Conservation (phyloP, 352 stramenopile genomes). For the Globisporangium mamillatum region DNA sequence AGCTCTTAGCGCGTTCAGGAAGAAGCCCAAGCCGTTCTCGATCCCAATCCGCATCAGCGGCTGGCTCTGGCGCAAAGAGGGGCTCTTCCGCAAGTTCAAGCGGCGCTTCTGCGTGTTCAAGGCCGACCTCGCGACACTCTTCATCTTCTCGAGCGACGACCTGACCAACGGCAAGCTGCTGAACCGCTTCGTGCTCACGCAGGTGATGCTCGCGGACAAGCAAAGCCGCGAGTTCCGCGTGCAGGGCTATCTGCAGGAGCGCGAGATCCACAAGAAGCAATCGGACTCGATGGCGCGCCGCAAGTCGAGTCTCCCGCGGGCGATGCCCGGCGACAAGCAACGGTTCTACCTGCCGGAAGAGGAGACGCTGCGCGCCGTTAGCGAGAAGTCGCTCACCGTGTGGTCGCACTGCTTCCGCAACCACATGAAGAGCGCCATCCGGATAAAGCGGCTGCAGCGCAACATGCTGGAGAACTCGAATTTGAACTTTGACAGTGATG, state of each 20-base stretch:
- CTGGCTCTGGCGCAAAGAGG: slow-evolving; percentile 59
- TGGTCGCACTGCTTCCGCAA: slow-evolving; percentile 68
- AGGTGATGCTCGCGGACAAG: slow-evolving; percentile 34
- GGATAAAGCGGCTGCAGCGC: slow-evolving; percentile 4
- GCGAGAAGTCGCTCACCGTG: slow-evolving; percentile 37
- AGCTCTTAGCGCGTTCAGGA: background rate
- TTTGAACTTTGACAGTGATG: background rate
- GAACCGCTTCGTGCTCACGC: slow-evolving; percentile 40
- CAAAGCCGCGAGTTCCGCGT: slow-evolving; percentile 25
- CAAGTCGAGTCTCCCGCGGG: slow-evolving; percentile 17
- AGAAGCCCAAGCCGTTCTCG: slow-evolving; percentile 14
- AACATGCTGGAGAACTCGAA: background rate
- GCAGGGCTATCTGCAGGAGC: slow-evolving; percentile 36
- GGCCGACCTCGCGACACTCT: slow-evolving; percentile 32
- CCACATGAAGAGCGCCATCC: slow-evolving; percentile 50
- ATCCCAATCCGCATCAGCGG: slow-evolving; percentile 41
- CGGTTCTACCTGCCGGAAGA: slow-evolving; percentile 39
- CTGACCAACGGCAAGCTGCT: slow-evolving; percentile 38
- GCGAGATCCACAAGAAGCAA: slow-evolving; percentile 44
- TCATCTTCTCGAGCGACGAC: slow-evolving; percentile 45
- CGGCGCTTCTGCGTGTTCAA: slow-evolving; percentile 65
- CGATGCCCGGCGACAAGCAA: slow-evolving; percentile 35
- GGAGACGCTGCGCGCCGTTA: slow-evolving; percentile 46
- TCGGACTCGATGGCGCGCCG: slow-evolving; percentile 38
- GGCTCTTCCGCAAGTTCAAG: slow-evolving; percentile 36